Percentiles rank a stretch among this genome's conserved stretches.
These are phyloP conservation scores for Pezicula rhizophila DNA, from an alignment of 2,329 filamentous ascomycete species.

Conservation along the genomic window DNA sequence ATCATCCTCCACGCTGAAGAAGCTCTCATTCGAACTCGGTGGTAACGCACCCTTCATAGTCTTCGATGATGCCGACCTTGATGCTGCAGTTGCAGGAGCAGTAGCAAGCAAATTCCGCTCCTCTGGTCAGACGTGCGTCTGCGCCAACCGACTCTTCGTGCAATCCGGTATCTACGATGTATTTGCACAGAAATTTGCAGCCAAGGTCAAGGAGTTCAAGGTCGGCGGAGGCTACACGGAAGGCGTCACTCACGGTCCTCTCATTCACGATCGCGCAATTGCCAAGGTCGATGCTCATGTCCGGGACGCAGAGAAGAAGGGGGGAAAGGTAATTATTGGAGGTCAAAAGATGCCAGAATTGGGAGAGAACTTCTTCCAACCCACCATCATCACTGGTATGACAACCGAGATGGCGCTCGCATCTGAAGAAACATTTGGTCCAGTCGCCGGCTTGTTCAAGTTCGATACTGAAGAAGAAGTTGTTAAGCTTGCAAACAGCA, in stretches of 20 bases:
- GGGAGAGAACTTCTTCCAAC: conserved; percentile 81
- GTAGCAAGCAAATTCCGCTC: conserved; percentile 87
- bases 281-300: conserved; percentile 76
- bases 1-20: conserved; percentile 74
- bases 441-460: conserved; percentile 81
- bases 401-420: conserved; percentile 78
- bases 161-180: conserved; percentile 72
- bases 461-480: conserved; percentile 90
- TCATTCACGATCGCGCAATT: conserved; percentile 80
- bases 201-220: conserved; percentile 67
- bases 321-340: conserved; percentile 67
- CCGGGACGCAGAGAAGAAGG: conserved; percentile 70
- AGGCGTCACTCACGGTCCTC: conserved; percentile 69
- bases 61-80: conserved; percentile 90
- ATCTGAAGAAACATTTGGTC: conserved; percentile 90
- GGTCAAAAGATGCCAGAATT: conserved; percentile 69
- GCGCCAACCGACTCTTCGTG: conserved; percentile 77
- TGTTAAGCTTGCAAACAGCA: conserved; percentile 71
- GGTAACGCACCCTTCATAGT: conserved; percentile 96
- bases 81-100: conserved; percentile 75
- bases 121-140: conserved; percentile 93
- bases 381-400: conserved; percentile 85
- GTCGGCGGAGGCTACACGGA: conserved; percentile 69
- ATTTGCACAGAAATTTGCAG: conserved; percentile 63
- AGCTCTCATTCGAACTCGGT: conserved; percentile 79